phyloP scores from a whole-genome alignment of 2,329 filamentous ascomycete species.

The Macrophomina tecta region DNA sequence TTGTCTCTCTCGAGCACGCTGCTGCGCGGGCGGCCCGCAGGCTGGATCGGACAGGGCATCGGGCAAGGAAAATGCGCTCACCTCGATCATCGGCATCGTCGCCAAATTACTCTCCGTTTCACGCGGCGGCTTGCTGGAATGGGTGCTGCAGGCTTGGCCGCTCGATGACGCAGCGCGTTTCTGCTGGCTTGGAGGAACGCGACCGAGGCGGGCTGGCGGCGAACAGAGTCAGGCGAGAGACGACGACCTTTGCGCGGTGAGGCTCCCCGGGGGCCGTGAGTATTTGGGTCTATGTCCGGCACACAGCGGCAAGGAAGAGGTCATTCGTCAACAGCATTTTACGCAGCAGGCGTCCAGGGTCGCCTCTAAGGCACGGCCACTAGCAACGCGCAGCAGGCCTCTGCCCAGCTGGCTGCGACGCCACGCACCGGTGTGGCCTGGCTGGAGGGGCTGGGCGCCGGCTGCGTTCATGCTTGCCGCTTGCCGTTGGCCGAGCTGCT shows the following conservation, averaged over 20 bases:
- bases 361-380: conserved; percentile 15
- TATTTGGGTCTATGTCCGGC: conserved; percentile 23
- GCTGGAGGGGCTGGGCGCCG: neutral
- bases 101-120: conserved; percentile 17
- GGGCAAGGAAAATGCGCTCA: conserved; percentile 18
- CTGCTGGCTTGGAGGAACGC: neutral
- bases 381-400: conserved; percentile 17
- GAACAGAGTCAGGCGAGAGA: neutral
- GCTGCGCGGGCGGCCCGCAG: conserved; percentile 17
- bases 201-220: neutral
- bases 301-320: conserved; percentile 5
- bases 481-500: neutral
- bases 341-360: conserved; percentile 14
- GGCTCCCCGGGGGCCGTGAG: conserved; percentile 19
- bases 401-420: conserved; percentile 9
- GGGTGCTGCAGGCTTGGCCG: neutral
- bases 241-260: neutral
- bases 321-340: neutral
- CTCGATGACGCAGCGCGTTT: conserved; percentile 14
- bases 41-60: conserved; percentile 15
- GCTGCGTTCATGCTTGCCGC: neutral
- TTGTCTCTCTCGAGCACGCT: conserved; percentile 7
- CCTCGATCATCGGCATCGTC: conserved; percentile 29
- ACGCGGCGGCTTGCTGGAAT: conserved; percentile 14
- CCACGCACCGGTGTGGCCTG: conserved; percentile 11